phyloP scores from a whole-genome alignment of 148 eudicot species.

The Pouteria glomerata region DNA sequence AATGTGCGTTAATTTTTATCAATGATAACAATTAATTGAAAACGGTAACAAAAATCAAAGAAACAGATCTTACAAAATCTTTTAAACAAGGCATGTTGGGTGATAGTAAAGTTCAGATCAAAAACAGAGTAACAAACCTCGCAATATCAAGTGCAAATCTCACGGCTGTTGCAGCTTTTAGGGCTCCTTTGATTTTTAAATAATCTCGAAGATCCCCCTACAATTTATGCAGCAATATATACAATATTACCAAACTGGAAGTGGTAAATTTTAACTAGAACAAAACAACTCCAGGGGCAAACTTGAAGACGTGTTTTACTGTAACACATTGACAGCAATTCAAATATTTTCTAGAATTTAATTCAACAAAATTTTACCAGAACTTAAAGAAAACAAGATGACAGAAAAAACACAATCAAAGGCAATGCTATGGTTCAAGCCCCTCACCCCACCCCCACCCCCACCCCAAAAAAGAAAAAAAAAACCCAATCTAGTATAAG shows the following conservation, averaged over 20 bases:
- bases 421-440: no score
- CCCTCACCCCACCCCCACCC: no score
- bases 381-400: no score
- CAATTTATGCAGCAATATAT: slow-evolving; percentile 21
- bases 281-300: neutral
- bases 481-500: no score
- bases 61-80: neutral
- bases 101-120: neutral
- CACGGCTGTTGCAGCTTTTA: slow-evolving; percentile 65
- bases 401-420: no score
- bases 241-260: neutral
- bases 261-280: neutral
- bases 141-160: slow-evolving; percentile 88
- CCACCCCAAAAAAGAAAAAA: no score
- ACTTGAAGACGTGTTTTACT: no score
- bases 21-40: neutral
- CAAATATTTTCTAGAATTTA: no score
- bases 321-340: no score
- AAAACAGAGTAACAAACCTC: slow-evolving; percentile 38
- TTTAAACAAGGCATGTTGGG: slow-evolving; percentile 6
- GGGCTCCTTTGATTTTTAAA: slow-evolving; percentile 56
- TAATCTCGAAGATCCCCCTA: slow-evolving; percentile 80
- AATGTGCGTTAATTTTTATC: no score
- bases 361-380: neutral
- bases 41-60: neutral